Conservation (phyloP, 1,284 basidiomycete species). For the Heterobasidion annosum region DNA sequence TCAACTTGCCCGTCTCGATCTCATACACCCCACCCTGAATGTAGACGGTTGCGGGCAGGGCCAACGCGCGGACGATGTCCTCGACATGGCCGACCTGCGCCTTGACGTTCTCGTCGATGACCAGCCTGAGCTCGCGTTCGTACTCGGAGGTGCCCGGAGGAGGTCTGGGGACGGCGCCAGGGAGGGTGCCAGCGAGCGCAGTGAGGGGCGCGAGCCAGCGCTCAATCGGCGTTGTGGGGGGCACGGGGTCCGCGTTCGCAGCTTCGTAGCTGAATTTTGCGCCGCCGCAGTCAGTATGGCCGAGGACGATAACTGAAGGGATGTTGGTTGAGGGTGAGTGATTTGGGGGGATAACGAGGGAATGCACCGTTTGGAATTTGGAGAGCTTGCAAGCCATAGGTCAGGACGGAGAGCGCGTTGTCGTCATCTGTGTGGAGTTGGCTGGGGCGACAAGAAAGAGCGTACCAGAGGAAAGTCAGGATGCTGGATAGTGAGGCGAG, state of each 20-base stretch:
- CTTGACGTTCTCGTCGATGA: slow-evolving; percentile 76
- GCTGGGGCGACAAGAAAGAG: slow-evolving; percentile 18
- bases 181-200: slow-evolving; percentile 40
- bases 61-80: slow-evolving; percentile 63
- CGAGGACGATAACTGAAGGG: slow-evolving; percentile 64
- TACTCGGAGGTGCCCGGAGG: slow-evolving; percentile 28
- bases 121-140: slow-evolving; percentile 37
- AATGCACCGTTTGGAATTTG: slow-evolving; percentile 76
- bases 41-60: slow-evolving; percentile 49
- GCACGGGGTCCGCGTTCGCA: slow-evolving; percentile 43
- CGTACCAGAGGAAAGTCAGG: background rate
- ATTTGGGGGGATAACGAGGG: slow-evolving; percentile 15
- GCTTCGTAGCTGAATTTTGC: slow-evolving; percentile 23
- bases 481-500: background rate
- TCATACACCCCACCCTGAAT: slow-evolving; percentile 88
- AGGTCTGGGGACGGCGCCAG: no score
- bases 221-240: slow-evolving; percentile 40
- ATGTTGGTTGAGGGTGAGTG: slow-evolving; percentile 18
- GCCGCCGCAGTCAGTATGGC: slow-evolving; percentile 79
- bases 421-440: slow-evolving; percentile 78
- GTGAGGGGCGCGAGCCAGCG: slow-evolving; percentile 73
- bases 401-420: slow-evolving; percentile 70
- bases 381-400: slow-evolving; percentile 73
- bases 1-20: slow-evolving; percentile 57
- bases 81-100: slow-evolving; percentile 68